Evolutionary conservation across 2,329 filamentous ascomycete genomes (phyloP), one percentile per base, ranked within the genome.

Genomic region (Monosporascus ibericus): DNA sequence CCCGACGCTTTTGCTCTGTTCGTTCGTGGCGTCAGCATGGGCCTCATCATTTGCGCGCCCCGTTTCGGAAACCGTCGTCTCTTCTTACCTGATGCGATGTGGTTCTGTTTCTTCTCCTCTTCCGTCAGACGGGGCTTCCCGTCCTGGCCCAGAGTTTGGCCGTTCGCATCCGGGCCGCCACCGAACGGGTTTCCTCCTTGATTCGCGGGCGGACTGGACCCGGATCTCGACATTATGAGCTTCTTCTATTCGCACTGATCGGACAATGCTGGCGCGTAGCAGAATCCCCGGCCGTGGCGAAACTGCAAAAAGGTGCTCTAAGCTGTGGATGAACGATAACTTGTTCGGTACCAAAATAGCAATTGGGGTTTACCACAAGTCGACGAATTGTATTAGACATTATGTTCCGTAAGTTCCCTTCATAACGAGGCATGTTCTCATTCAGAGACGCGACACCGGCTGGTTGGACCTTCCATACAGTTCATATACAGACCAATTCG

Each of bases 1-100:
- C 80, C 44, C 85, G 81, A 37, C 85, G 81, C 69, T 87, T 80
- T 60, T 80, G 76, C 58, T 80, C 77, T 68, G 18, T 18, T 14
- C 11, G 42, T 46, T 7, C 3, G 15, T 18, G 6, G 15, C 11
- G 14, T 48, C 14, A 37, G 36, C 11, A 25, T 48, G 15, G 48
- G 39, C 15, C 15, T 44, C 15, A 20, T 17, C 22, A 22, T 15
- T 47, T 11, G 49, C 37, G 25, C 18, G 22, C 5, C 17, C 17
- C 4, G n/a, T 15, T 14, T 22, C 1, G 36, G 27, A 37, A 34
- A 34, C 30, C 4, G 2, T 30, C 6, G 30, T 24, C 22, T 47
- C 17, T n/a, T 55, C 65, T 48, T 72, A 78, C 77, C 77, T 56
- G 77, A 79, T 49, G 75, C 75, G 55, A 80, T 78, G 58, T 80